Percentiles rank a stretch among this genome's conserved stretches.
phyloP scores from a whole-genome alignment of 306 rosid genomes.

The Ceratonia siliqua region DNA sequence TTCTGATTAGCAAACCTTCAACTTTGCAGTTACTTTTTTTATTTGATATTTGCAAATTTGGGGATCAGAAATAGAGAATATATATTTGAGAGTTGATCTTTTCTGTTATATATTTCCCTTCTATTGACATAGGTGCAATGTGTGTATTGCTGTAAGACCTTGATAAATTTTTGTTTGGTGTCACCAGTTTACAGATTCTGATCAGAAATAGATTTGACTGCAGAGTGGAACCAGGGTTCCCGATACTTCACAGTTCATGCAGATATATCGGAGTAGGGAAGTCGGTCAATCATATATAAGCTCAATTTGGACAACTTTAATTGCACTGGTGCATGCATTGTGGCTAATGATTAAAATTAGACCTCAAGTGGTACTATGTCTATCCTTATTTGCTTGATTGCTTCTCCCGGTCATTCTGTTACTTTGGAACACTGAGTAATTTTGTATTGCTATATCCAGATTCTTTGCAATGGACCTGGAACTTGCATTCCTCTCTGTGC shows the following conservation, averaged over 20 bases:
- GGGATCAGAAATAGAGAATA: constrained; percentile 2
- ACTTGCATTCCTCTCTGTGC: constrained; percentile 86
- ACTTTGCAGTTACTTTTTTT: background rate
- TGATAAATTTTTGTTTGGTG: constrained; percentile 23
- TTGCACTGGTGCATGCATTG: constrained; percentile 65
- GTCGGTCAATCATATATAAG: constrained; percentile 95
- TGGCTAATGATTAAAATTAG: constrained; percentile 84
- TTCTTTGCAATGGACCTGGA: constrained; percentile 96
- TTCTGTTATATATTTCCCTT: constrained; percentile 18
- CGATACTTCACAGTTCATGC: constrained; percentile 63
- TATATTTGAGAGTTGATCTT: background rate
- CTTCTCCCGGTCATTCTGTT: background rate
- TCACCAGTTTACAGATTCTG: constrained; percentile 25
- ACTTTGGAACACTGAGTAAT: constrained; percentile 15
- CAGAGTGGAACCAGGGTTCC: constrained; percentile 51
- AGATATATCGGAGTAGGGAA: constrained; percentile 89
- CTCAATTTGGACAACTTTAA: constrained; percentile 82
- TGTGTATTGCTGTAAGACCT: constrained; percentile 5
- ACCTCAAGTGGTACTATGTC: constrained; percentile 84
- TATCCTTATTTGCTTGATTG: constrained; percentile 8
- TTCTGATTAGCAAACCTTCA: constrained; percentile 10
- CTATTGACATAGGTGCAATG: constrained; percentile 6
- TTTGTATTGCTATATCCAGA: constrained; percentile 45
- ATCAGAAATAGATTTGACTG: constrained; percentile 30
- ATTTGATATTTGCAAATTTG: background rate